A percentile compares a stretch with the other conserved stretches of the same genome.
These are phyloP conservation scores for Chytriomyces sp. DNA, from an alignment of 192 early-diverging fungal species.

Conservation along the genomic window DNA sequence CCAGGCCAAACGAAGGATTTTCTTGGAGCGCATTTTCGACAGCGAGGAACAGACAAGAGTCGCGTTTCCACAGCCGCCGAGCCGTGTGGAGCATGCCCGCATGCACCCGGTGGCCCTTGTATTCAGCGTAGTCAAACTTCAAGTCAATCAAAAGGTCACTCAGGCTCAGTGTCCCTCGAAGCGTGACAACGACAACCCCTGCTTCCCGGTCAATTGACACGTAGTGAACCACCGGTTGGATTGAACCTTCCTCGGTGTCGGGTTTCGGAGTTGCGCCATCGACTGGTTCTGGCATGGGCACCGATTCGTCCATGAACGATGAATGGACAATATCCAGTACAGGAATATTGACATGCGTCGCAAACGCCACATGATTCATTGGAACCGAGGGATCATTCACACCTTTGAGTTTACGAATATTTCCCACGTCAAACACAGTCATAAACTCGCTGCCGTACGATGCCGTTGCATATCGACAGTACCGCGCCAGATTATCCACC, in stretches of 20 bases:
- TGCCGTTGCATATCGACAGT: constrained; percentile 52
- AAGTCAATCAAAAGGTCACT: constrained; percentile 52
- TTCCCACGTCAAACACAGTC: constrained; percentile 47
- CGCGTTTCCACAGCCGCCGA: constrained; percentile 38
- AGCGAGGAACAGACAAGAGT: constrained; percentile 38
- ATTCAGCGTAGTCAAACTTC: constrained; percentile 43
- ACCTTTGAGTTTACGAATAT: constrained; percentile 43
- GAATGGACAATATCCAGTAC: constrained; percentile 54
- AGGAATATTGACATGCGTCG: constrained; percentile 54
- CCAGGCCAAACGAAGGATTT: constrained; percentile 80
- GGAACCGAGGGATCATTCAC: constrained; percentile 40
- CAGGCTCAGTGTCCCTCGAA: constrained; percentile 58
- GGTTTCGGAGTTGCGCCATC: neutral
- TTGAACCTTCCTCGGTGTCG: constrained; percentile 13
- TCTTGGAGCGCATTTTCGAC: constrained; percentile 73
- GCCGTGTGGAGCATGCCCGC: constrained; percentile 50
- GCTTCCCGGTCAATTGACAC: constrained; percentile 51
- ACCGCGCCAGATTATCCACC: constrained; percentile 44
- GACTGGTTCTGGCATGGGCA: no score
- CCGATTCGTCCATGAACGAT: constrained; percentile 25
- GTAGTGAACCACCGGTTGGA: constrained; percentile 55
- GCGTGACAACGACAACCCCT: constrained; percentile 47
- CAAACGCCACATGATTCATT: constrained; percentile 56
- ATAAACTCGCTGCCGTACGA: constrained; percentile 48
- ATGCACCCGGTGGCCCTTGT: constrained; percentile 42